Conservation (phyloP, 2,329 filamentous ascomycete species). For the Colletotrichum eremochloae region DNA sequence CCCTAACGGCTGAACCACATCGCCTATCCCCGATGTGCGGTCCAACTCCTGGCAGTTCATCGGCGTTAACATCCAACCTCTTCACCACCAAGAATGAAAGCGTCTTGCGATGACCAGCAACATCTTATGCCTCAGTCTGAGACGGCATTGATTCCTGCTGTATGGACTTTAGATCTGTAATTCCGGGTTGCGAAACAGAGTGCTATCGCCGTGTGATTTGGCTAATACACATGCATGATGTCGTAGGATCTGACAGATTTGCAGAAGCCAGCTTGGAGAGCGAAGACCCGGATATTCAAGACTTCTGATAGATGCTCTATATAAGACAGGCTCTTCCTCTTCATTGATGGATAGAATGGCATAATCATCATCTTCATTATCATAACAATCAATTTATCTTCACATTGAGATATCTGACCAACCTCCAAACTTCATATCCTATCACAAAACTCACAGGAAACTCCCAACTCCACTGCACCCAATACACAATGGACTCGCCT, state of each 20-base stretch:
- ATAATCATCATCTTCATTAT: neutral
- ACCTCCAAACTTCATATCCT: neutral
- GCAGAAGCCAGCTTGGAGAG: neutral
- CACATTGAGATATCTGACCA: neutral
- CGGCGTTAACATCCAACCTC: conserved; percentile 22
- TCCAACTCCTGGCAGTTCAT: neutral
- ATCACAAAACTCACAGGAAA: neutral
- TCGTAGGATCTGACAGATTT: conserved; percentile 1
- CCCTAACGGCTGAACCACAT: conserved; percentile 24
- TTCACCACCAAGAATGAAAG: neutral
- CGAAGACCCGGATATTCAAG: too few relatives aligned
- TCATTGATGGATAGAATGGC: neutral
- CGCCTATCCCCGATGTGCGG: conserved; percentile 37
- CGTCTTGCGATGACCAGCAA: neutral
- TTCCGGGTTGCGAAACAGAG: neutral
- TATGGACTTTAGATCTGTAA: neutral
- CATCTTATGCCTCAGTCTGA: neutral
- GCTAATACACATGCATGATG: neutral
- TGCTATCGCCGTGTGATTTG: conserved; percentile 11
- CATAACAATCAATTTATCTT: neutral
- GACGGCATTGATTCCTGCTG: neutral
- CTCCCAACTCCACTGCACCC: neutral
- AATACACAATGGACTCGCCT: conserved; percentile 44
- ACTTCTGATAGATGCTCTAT: neutral
- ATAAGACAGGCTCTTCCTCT: neutral